Base-by-base conservation (phyloP, 139 green algal species). In the Micromonas commoda region DNA sequence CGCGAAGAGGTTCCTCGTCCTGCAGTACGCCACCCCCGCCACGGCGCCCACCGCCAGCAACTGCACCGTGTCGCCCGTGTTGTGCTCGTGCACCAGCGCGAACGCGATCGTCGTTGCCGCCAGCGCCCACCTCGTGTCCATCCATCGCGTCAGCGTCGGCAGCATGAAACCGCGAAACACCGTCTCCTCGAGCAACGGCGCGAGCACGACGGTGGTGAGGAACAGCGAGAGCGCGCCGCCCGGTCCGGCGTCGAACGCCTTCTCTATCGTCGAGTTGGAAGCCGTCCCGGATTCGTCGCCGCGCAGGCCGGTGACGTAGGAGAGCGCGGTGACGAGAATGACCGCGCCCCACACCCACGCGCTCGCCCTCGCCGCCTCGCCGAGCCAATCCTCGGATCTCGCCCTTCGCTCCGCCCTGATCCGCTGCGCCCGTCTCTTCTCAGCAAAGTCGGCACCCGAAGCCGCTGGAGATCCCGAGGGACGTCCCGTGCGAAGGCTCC, bases 91-190 rank as follows among this genome's bases (percentile, higher is more conserved):
- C 54, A 89, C 91, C 32, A 91, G 60, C 0, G 90, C 92, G 83
- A 98, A 98, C 2, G 92, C 53, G 0, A 92, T 57, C 1, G 89
- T 81, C 23, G 74, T 89, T 29, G 82, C 71, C 0, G 72, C 45
- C 21, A 97, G 66, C 9, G 84, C 53, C 21, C 34, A 57, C 66
- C 67, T 70, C 19, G 79, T 45, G 0, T 88, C 86, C 78, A 97
- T 86, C 82, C 92, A 92, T 19, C 80, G 77, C 0, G 85, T 84
- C n/a, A 97, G 81, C 3, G 85, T 92, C 1, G 92, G 85, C 45
- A 98, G 82, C 70, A 98, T 82, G 82, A 98, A 98, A 38, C 94
- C 94, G 3, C 94, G 84, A 80, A 98, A 98, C 34, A 98, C 91
- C 32, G 91, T 71, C 86, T 98, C 93, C 82, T 97, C 93, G 92